These are phyloP conservation scores for Ustilago nuda DNA, from an alignment of 1,284 basidiomycete species.

Conservation along the genomic window DNA sequence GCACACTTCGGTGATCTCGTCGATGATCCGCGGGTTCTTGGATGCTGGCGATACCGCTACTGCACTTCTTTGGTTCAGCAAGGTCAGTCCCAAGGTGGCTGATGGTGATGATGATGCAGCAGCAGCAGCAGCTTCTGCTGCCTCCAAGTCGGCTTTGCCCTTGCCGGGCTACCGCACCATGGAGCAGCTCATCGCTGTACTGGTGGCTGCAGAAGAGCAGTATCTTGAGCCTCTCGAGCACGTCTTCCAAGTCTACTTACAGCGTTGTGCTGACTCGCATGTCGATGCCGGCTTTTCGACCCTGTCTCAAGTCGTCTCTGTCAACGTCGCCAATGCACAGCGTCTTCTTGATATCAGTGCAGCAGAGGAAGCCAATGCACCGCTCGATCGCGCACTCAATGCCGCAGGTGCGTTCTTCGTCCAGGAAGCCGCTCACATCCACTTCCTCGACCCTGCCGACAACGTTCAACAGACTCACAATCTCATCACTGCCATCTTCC, in stretches of 20 bases:
- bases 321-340: constrained; percentile 42
- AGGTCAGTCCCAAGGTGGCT: constrained; percentile 25
- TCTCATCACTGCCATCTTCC: constrained; percentile 18
- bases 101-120: background rate
- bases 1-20: constrained; percentile 74
- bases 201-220: constrained; percentile 19
- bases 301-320: constrained; percentile 33
- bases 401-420: constrained; percentile 27
- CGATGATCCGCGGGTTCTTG: constrained; percentile 73
- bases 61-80: constrained; percentile 57
- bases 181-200: constrained; percentile 27
- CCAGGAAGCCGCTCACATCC: constrained; percentile 4
- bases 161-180: constrained; percentile 13
- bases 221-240: constrained; percentile 23
- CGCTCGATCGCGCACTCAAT: constrained; percentile 45
- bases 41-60: constrained; percentile 41
- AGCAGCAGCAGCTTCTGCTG: background rate
- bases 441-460: background rate
- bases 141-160: constrained; percentile 9
- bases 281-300: constrained; percentile 6
- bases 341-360: constrained; percentile 36
- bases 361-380: constrained; percentile 25
- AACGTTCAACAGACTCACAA: constrained; percentile 4
- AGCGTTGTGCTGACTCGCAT: background rate
- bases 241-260: constrained; percentile 33